phyloP scores from a whole-genome alignment of 2,329 filamentous ascomycete genomes.

The Sporothrix luriei region DNA sequence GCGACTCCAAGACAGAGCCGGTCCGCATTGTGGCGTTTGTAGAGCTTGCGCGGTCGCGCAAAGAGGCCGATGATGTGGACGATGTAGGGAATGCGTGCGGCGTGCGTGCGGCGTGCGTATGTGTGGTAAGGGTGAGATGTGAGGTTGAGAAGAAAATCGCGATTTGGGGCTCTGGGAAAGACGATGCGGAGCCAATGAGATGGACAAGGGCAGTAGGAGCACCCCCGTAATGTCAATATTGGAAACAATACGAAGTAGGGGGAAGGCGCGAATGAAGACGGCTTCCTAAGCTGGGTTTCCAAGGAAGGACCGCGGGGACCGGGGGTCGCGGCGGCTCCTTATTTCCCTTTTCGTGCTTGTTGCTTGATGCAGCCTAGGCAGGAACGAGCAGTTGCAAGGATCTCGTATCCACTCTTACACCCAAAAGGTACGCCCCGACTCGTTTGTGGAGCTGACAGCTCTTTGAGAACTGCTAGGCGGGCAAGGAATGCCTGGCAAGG shows the following conservation, averaged over 20 bases:
- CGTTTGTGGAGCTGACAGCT: slow-evolving; percentile 10
- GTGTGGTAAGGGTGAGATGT: not conserved
- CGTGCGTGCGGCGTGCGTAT: not conserved
- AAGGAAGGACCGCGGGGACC: slow-evolving; percentile 11
- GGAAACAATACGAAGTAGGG: slow-evolving; percentile 20
- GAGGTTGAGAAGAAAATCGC: not conserved
- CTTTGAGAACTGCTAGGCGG: not conserved
- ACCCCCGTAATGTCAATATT: slow-evolving; percentile 16
- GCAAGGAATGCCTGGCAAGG: not conserved
- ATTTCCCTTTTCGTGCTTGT: not conserved
- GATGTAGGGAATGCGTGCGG: too few relatives aligned
- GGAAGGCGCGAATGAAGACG: slow-evolving; percentile 26
- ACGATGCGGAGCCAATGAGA: not conserved
- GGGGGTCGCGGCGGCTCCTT: slow-evolving; percentile 12
- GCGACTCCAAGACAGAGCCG: slow-evolving; percentile 10
- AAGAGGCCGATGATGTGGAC: not conserved
- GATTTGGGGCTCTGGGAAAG: slow-evolving; percentile 21
- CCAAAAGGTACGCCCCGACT: not conserved
- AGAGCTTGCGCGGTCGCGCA: slow-evolving; percentile 6
- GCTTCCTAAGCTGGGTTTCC: slow-evolving; percentile 13
- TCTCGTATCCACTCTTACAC: slow-evolving; percentile 12
- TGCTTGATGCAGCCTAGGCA: slow-evolving; percentile 6
- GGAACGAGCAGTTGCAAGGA: slow-evolving; percentile 3
- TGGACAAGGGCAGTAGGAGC: not conserved
- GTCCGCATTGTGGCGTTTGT: slow-evolving; percentile 14